These are phyloP conservation scores for Adansonia gregorii DNA, from an alignment of 441 rosid species.

Conservation along the genomic window DNA sequence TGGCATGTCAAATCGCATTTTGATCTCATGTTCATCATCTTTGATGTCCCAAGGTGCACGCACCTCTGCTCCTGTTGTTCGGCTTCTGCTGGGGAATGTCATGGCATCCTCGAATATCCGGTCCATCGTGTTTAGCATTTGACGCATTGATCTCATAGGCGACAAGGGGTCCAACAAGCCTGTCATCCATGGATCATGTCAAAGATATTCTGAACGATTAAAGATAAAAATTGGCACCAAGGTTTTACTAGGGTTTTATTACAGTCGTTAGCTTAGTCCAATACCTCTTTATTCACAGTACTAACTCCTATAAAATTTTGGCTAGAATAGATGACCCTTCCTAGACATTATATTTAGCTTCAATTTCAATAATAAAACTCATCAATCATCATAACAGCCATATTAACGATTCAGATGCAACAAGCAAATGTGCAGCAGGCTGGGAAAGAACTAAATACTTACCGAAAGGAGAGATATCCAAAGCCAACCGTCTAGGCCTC, in stretches of 20 bases:
- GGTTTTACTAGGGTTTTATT: too few species aligned
- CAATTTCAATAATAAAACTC: background rate
- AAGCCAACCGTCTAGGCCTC: conserved; percentile 42
- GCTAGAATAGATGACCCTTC: too few species aligned
- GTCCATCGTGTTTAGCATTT: conserved; percentile 83
- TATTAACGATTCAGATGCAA: background rate
- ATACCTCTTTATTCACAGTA: too few species aligned
- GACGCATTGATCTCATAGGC: conserved; percentile 79
- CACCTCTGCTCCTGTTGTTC: conserved; percentile 37
- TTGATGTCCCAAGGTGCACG: conserved; percentile 82
- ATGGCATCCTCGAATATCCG: conserved; percentile 58
- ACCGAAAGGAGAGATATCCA: conserved; percentile 72
- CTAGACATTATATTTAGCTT: too few species aligned
- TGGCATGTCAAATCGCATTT: conserved; percentile 87
- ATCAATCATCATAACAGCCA: background rate
- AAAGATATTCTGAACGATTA: background rate
- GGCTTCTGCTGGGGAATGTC: conserved; percentile 43
- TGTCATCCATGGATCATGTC: conserved; percentile 23
- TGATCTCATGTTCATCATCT: conserved; percentile 73
- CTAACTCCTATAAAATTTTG: too few species aligned
- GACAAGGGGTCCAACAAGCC: conserved; percentile 67
- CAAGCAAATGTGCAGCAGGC: background rate
- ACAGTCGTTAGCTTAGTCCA: too few species aligned
- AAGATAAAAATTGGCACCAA: background rate
- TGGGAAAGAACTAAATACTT: conserved; percentile 25